A percentile compares a stretch with the other conserved stretches of the same genome.
These are phyloP conservation scores for Phycomyces blakesleeanus DNA, from an alignment of 192 early-diverging fungal genomes.

Conservation along the genomic window DNA sequence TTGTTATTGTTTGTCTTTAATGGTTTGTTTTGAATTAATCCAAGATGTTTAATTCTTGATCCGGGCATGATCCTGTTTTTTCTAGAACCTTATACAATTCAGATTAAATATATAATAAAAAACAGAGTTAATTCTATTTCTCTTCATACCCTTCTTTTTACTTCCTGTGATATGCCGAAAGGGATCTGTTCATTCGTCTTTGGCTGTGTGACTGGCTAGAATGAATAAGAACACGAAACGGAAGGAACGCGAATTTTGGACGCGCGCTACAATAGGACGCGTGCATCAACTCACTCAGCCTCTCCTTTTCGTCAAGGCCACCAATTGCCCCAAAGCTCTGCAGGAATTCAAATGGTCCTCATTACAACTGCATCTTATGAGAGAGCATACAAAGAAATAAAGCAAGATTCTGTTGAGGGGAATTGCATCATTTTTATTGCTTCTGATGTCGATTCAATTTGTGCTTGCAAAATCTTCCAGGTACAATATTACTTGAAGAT, in stretches of 20 bases:
- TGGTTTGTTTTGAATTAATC: no score
- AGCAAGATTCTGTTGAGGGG: conserved; percentile 35
- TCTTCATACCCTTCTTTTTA: not conserved
- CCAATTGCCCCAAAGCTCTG: not conserved
- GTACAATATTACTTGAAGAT: conserved; percentile 31
- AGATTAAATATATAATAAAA: no score
- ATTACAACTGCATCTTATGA: conserved; percentile 46
- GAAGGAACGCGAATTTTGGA: no score
- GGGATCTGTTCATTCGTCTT: not conserved
- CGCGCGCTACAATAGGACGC: not conserved
- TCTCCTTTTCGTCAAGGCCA: not conserved
- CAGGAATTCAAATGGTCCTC: conserved; percentile 45
- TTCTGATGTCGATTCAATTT: conserved; percentile 77
- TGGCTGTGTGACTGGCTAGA: not conserved
- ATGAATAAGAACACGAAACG: not conserved
- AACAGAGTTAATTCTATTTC: no score
- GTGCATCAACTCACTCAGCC: not conserved
- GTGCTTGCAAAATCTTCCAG: conserved; percentile 74
- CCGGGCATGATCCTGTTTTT: no score
- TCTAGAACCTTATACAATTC: no score
- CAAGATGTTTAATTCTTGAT: no score
- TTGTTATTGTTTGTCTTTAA: no score
- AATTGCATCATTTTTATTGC: conserved; percentile 71
- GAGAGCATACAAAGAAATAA: conserved; percentile 52
- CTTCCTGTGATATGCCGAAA: not conserved